phyloP scores from a whole-genome alignment of 2,329 filamentous ascomycete species.

The Coniosporium tulheliwenetii region DNA sequence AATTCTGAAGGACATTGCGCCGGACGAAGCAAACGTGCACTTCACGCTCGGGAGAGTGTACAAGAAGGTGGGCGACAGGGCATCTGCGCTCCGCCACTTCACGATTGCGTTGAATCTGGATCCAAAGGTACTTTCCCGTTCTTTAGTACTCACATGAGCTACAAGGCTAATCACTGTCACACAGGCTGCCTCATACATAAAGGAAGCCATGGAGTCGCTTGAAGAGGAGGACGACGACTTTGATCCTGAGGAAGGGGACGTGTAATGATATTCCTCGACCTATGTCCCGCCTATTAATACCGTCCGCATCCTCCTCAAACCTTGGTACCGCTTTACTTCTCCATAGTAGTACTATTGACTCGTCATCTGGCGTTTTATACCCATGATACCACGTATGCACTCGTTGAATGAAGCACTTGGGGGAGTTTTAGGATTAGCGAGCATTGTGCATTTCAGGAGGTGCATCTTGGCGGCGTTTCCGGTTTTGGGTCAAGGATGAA shows the following conservation, averaged over 20 bases:
- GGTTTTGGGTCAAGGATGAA: too few relatives aligned
- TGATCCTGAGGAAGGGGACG: conserved; percentile 29
- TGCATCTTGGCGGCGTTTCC: too few relatives aligned
- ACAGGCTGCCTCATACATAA: conserved; percentile 83
- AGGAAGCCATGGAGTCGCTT: conserved; percentile 87
- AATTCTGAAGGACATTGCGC: conserved; percentile 78
- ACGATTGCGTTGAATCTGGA: conserved; percentile 91
- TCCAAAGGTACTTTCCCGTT: conserved; percentile 57
- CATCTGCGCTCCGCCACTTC: conserved; percentile 78
- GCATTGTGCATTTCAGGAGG: too few relatives aligned
- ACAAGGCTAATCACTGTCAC: conserved; percentile 3
- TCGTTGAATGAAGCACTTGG: too few relatives aligned
- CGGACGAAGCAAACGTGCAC: conserved; percentile 91
- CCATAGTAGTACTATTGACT: too few relatives aligned
- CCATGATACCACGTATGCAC: too few relatives aligned
- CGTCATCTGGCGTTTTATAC: too few relatives aligned
- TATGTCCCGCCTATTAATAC: too few relatives aligned
- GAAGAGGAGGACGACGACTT: conserved; percentile 59
- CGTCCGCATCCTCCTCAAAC: too few relatives aligned
- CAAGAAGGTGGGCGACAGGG: conserved; percentile 43
- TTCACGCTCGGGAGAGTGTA: conserved; percentile 74
- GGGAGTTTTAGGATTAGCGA: too few relatives aligned
- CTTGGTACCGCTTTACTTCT: too few relatives aligned
- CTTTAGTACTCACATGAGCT: not conserved
- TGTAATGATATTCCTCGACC: not conserved